A percentile compares a stretch with the other conserved stretches of the same genome.
phyloP scores from a whole-genome alignment of 176 grass and related monocot genomes.

The Urochloa ruziziensis region DNA sequence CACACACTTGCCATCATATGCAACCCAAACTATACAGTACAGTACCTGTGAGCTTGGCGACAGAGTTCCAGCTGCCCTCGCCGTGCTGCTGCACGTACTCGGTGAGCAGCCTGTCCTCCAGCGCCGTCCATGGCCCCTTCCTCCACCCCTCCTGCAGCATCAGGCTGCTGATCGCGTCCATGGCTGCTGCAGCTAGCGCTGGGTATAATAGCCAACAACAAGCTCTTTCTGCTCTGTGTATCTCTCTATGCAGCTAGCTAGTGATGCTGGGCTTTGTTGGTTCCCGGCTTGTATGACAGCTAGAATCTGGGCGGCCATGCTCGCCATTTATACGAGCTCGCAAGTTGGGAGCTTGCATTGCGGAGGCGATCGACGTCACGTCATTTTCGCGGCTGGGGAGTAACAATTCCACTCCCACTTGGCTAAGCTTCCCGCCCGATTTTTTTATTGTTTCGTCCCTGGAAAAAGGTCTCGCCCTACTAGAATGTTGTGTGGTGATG shows the following conservation, averaged over 20 bases:
- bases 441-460: conserved; percentile 9
- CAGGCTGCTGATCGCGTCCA: conserved; percentile 44
- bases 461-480: background rate
- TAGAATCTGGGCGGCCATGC: conserved; percentile 54
- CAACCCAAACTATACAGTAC: no score
- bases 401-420: conserved; percentile 59
- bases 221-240: background rate
- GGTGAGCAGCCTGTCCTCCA: conserved; percentile 81
- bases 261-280: conserved; percentile 14
- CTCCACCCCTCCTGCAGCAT: conserved; percentile 56
- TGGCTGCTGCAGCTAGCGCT: background rate
- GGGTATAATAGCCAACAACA: no score
- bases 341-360: background rate
- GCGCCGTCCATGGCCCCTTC: conserved; percentile 84
- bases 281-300: conserved; percentile 52
- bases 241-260: background rate
- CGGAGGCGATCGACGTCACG: conserved; percentile 33
- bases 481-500: conserved; percentile 53
- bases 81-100: conserved; percentile 89
- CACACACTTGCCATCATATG: background rate
- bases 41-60: conserved; percentile 76
- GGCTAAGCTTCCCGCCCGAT: background rate
- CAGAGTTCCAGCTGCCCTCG: conserved; percentile 96
- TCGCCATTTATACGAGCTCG: conserved; percentile 52
- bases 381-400: conserved; percentile 29